Evolutionary conservation across 2,329 filamentous ascomycete genomes (phyloP).

Genomic region (Alternaria infectoria): DNA sequence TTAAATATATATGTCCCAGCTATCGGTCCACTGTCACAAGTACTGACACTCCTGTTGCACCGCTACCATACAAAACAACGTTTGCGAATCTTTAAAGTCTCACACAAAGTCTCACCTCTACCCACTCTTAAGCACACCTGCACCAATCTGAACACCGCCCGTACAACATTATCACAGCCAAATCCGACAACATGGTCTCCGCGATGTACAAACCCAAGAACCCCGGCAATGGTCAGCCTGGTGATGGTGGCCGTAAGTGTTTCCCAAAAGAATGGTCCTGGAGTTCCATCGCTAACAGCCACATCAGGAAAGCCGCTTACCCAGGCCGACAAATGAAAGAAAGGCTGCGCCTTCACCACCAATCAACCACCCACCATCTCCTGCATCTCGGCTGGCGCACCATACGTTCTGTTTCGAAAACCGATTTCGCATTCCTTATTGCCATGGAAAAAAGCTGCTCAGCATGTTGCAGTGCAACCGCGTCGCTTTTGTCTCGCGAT

Average conservation of each 20-base stretch:
- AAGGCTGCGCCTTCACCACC: slow-evolving; percentile 19
- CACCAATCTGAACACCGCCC: slow-evolving; percentile 2
- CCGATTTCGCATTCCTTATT: slow-evolving; percentile 6
- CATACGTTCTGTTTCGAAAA: slow-evolving; percentile 27
- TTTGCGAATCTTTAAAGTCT: slow-evolving; percentile 25
- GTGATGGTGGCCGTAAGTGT: slow-evolving; percentile 35
- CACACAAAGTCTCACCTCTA: slow-evolving; percentile 28
- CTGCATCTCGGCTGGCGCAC: slow-evolving; percentile 20
- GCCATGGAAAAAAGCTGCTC: slow-evolving; percentile 5
- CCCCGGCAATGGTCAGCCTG: neutral
- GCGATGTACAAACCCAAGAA: slow-evolving; percentile 24
- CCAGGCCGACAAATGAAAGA: slow-evolving; percentile 20
- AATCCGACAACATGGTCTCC: slow-evolving; percentile 14
- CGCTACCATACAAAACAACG: slow-evolving; percentile 17
- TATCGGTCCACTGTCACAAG: slow-evolving; percentile 28
- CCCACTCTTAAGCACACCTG: slow-evolving; percentile 21
- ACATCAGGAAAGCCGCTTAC: slow-evolving; percentile 24
- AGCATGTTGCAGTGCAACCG: slow-evolving; percentile 7
- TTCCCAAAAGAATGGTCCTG: neutral
- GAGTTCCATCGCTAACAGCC: slow-evolving; percentile 7
- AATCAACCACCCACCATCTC: slow-evolving; percentile 7
- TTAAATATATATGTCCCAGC: slow-evolving; percentile 29
- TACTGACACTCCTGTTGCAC: slow-evolving; percentile 24
- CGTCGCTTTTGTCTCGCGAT: slow-evolving; percentile 12
- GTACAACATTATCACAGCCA: neutral